Conservation (phyloP, 176 grass and related monocot genomes). For the Areca catechu region DNA sequence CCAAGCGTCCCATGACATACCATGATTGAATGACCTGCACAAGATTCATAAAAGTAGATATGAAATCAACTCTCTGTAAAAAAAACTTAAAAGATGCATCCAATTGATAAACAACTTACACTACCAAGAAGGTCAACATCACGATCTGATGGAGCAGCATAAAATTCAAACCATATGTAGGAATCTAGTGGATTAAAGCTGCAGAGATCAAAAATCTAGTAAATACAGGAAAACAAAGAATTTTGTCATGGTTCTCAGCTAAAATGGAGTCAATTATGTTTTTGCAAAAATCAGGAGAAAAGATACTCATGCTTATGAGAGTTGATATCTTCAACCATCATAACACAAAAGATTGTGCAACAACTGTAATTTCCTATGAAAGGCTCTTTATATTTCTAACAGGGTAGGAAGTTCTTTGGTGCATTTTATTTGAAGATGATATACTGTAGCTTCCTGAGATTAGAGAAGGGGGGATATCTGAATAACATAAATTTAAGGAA, state of each 20-base stretch:
- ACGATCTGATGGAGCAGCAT: slow-evolving; percentile 73
- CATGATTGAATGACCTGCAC: slow-evolving; percentile 81
- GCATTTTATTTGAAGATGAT: no score
- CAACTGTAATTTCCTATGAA: no score
- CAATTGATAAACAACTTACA: slow-evolving; percentile 40
- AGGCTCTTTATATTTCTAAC: no score
- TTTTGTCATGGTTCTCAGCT: not conserved
- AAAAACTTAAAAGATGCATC: not conserved
- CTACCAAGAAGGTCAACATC: slow-evolving; percentile 78
- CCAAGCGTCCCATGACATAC: slow-evolving; percentile 93
- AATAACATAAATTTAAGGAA: no score
- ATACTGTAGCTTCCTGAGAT: no score
- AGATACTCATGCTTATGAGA: no score
- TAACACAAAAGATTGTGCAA: no score
- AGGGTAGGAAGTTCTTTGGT: no score
- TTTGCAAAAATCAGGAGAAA: no score
- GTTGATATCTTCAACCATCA: no score
- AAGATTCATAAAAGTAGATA: not conserved
- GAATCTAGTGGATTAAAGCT: slow-evolving; percentile 81
- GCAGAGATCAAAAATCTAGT: slow-evolving; percentile 6
- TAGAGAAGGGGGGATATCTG: no score
- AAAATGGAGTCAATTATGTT: not conserved
- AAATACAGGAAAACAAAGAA: slow-evolving; percentile 11
- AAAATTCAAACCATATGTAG: slow-evolving; percentile 89
- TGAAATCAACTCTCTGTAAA: no score